Conservation (phyloP, 371 early-diverging fungal species). For the Syncephalastrum sp. region DNA sequence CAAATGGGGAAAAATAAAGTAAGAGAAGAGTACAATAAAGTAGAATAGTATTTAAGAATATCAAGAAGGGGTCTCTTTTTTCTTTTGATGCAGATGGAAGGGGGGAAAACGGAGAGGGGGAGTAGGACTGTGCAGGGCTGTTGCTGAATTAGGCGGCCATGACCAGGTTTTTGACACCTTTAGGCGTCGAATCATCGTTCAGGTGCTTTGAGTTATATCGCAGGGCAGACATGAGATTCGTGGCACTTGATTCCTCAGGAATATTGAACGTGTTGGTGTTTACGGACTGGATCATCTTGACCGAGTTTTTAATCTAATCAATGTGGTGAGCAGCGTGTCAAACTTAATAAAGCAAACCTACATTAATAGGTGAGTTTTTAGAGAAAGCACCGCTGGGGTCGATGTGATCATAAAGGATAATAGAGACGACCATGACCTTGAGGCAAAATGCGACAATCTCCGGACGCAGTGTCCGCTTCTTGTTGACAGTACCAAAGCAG, state of each 20-base stretch:
- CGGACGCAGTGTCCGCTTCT: slow-evolving; percentile 25
- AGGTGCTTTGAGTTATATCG: slow-evolving; percentile 81
- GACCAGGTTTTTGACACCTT: slow-evolving; percentile 66
- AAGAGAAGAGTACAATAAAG: no score
- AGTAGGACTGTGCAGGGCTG: no score
- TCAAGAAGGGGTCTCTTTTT: no score
- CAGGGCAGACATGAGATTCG: slow-evolving; percentile 73
- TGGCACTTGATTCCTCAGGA: slow-evolving; percentile 47
- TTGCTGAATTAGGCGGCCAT: slow-evolving; percentile 29
- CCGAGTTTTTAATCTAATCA: slow-evolving; percentile 57
- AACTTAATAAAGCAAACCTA: slow-evolving; percentile 33
- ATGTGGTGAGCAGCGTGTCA: not conserved
- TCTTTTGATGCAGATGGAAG: no score
- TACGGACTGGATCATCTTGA: slow-evolving; percentile 70
- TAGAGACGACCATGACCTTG: slow-evolving; percentile 85
- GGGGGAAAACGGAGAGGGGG: no score
- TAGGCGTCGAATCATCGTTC: slow-evolving; percentile 81
- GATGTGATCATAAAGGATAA: slow-evolving; percentile 91
- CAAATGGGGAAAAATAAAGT: no score
- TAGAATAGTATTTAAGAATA: no score
- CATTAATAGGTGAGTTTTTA: slow-evolving; percentile 78
- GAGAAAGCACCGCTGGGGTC: slow-evolving; percentile 78
- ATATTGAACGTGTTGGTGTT: slow-evolving; percentile 18
- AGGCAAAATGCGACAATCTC: slow-evolving; percentile 53
- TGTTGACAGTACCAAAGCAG: slow-evolving; percentile 68